Conservation (phyloP, 2,329 filamentous ascomycete species). For the Pyricularia sp. region DNA sequence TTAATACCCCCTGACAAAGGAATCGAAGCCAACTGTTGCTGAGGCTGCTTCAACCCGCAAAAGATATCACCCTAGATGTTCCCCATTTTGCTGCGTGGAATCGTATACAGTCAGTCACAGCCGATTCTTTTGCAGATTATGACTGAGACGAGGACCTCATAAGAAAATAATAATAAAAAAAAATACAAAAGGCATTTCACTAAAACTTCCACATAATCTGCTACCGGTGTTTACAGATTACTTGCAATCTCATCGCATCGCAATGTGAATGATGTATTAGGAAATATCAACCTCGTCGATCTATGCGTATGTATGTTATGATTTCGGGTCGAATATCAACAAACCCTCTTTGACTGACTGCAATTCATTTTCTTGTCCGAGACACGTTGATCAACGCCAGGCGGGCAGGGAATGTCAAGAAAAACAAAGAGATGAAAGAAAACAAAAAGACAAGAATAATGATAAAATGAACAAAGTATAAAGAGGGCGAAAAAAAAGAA, state of each 20-base stretch:
- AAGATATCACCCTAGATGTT: neutral
- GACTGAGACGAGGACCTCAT: neutral
- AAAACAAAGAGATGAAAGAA: neutral
- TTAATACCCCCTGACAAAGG: neutral
- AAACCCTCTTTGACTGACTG: neutral
- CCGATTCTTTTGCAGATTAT: neutral
- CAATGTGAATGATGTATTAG: slow-evolving; percentile 1
- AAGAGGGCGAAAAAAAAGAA: neutral
- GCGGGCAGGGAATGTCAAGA: neutral
- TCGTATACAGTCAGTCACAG: neutral
- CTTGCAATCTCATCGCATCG: neutral
- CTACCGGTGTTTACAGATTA: neutral
- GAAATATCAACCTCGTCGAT: neutral
- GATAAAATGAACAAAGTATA: neutral
- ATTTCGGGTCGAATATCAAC: neutral
- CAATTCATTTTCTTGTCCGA: neutral
- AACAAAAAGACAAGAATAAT: neutral
- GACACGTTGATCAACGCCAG: neutral
- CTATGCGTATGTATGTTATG: neutral
- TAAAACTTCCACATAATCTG: neutral
- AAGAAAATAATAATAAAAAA: neutral
- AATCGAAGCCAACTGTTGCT: neutral
- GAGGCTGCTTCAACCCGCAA: neutral
- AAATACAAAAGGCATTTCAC: neutral
- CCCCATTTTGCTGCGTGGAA: neutral